Conservation (phyloP, 108 stramenopile species). For the Cyclostephanos invisitatus region DNA sequence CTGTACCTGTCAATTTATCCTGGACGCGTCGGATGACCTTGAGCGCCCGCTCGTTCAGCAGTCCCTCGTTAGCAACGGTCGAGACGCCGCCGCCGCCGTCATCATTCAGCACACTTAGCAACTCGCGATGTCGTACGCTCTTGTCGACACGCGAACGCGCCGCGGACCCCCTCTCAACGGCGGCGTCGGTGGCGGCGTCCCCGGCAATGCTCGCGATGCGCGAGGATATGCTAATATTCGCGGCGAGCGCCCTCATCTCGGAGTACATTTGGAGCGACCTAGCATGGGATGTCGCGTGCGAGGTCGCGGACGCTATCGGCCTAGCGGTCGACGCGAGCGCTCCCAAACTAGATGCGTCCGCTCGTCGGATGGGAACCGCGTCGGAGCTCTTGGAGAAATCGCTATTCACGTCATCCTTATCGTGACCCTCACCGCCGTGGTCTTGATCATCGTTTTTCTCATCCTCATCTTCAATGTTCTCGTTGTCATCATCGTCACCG, state of each 20-base stretch:
- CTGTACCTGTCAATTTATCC: constrained; percentile 96
- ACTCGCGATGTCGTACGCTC: constrained; percentile 72
- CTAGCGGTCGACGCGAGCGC: constrained; percentile 1
- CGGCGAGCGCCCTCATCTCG: constrained; percentile 71
- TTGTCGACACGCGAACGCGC: constrained; percentile 69
- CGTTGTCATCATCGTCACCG: constrained; percentile 3
- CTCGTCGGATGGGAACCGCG: neutral
- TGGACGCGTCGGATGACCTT: constrained; percentile 95
- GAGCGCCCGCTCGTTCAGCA: constrained; percentile 95
- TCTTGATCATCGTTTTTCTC: constrained; percentile 1
- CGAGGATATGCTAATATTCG: constrained; percentile 61
- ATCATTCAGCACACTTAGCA: constrained; percentile 61
- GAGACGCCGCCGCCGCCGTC: constrained; percentile 57
- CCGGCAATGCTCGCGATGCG: constrained; percentile 74
- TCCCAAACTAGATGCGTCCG: constrained; percentile 6
- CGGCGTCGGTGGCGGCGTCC: constrained; percentile 30
- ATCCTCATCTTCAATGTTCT: neutral
- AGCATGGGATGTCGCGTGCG: constrained; percentile 19
- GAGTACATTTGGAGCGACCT: constrained; percentile 74
- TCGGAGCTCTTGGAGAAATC: constrained; percentile 3
- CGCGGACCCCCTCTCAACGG: constrained; percentile 49
- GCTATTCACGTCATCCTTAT: neutral
- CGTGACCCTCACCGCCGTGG: constrained; percentile 4
- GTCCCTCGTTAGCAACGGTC: constrained; percentile 60
- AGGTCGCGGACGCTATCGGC: constrained; percentile 7